A percentile compares a stretch with the other conserved stretches of the same genome.
Evolutionary conservation across 2,329 filamentous ascomycete species (phyloP).

Genomic region (Phyllosticta capitalensis): DNA sequence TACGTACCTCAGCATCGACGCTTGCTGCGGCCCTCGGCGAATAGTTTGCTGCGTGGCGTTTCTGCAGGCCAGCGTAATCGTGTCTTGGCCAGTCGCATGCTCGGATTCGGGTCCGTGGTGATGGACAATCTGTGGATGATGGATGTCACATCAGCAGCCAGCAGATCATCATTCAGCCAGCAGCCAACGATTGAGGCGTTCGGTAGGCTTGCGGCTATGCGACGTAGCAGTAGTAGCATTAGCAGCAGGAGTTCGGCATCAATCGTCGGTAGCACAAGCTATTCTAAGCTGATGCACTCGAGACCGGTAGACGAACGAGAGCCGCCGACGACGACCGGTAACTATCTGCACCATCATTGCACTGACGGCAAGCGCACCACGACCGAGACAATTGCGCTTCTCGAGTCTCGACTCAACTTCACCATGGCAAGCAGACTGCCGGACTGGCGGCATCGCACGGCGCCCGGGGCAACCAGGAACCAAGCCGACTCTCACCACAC

Average conservation of each 20-base stretch:
- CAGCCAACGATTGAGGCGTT: neutral
- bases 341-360: no score
- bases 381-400: no score
- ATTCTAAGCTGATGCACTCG: no score
- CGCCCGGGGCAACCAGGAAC: neutral
- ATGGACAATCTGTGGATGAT: neutral
- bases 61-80: neutral
- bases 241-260: neutral
- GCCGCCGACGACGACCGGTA: no score
- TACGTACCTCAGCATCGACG: neutral
- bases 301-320: no score
- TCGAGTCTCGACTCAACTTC: neutral
- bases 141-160: no score
- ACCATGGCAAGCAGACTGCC: neutral
- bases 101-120: neutral
- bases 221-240: neutral
- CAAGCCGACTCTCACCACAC: neutral
- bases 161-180: neutral
- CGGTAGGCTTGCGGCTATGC: neutral
- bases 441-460: neutral
- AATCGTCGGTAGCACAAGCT: no score
- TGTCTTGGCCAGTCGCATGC: neutral
- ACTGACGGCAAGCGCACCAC: no score
- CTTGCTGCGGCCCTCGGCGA: neutral
- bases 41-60: neutral